Base-by-base conservation (phyloP, 1,284 basidiomycete species). In the Leccinum fuscescens region DNA sequence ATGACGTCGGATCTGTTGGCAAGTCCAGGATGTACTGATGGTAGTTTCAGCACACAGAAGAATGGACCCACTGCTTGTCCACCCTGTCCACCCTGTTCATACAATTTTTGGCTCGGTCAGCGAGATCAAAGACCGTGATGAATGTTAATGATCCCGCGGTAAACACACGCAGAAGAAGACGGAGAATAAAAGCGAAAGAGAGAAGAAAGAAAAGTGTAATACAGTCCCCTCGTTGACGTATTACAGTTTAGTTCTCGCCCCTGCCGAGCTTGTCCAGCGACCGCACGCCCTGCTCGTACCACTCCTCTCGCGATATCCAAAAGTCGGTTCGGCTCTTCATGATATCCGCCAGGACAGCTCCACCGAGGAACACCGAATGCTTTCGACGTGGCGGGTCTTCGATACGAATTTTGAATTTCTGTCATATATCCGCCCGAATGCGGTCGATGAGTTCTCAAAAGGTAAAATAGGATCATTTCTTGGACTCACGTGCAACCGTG, bases 341-440 rank as follows among this genome's bases (percentile, higher is more conserved):
- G 77, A 99, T 98, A 76, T 99, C 96, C 4, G 96, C 96, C 24
- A 97, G 80, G 4, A 96, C 94, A 3, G 93, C 96, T 57, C 96
- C 96, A 42, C 97, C 96, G 11, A 99, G 84, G 88, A 98, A 99
- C 56, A 98, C 96, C 95, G 98, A 98, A 78, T 98, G 96, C 79
- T 98, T 98, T 75, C 97, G 86, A 71, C 95, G 88, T 29, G 96
- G 96, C 17, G 96, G 95, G 76, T 99, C 96, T 78, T 99, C 96
- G 71, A 99, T 98, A 51, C 91, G 87, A 73, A 98, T 95, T 82
- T 99, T 99, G 84, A 99, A 99, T 90, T 98, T 96, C 94, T 98
- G 12, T 1, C 6, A 9, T 7, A 11, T 7, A 17, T 4, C 11
- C 46, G 2, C 17, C 8, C 6, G 17, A 5, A 42, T n/a, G 14